phyloP scores from a whole-genome alignment of 768 basidiomycete genomes.

The Chalciporus pseudorubinellus region DNA sequence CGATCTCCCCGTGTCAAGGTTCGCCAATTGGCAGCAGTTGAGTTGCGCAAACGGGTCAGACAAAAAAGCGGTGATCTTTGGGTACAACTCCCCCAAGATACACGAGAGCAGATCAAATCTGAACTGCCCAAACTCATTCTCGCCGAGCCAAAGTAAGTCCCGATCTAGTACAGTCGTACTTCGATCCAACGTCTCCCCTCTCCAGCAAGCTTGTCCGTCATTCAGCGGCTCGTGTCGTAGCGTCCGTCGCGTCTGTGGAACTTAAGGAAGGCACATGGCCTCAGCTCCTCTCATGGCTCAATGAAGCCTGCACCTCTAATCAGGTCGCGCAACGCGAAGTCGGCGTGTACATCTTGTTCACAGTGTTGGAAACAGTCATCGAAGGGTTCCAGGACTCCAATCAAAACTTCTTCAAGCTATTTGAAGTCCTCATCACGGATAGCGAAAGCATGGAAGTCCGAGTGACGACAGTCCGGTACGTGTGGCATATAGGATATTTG shows the following conservation, averaged over 20 bases:
- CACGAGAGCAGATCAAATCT: constrained; percentile 81
- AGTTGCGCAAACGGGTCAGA: constrained; percentile 88
- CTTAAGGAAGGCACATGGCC: constrained; percentile 79
- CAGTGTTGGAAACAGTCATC: constrained; percentile 88
- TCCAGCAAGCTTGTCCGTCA: constrained; percentile 86
- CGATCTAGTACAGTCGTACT: neutral
- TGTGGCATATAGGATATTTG: neutral
- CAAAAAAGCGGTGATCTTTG: constrained; percentile 81
- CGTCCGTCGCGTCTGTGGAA: constrained; percentile 89
- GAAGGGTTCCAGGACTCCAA: constrained; percentile 83
- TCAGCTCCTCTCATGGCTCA: constrained; percentile 83
- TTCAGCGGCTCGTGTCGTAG: constrained; percentile 88
- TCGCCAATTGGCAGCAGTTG: constrained; percentile 95
- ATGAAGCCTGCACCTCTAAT: constrained; percentile 68
- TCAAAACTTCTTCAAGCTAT: constrained; percentile 74
- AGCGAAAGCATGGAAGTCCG: constrained; percentile 87
- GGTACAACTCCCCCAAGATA: constrained; percentile 61
- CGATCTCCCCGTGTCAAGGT: constrained; percentile 49
- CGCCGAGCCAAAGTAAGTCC: constrained; percentile 68
- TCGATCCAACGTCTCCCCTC: constrained; percentile 9
- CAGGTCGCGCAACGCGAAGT: constrained; percentile 83
- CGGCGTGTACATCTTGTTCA: constrained; percentile 84
- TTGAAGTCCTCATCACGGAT: constrained; percentile 69
- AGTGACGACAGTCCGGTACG: constrained; percentile 81
- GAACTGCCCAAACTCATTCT: constrained; percentile 78